Base-by-base conservation (phyloP, 768 basidiomycete genomes). In the Asterophora lycoperdoides region DNA sequence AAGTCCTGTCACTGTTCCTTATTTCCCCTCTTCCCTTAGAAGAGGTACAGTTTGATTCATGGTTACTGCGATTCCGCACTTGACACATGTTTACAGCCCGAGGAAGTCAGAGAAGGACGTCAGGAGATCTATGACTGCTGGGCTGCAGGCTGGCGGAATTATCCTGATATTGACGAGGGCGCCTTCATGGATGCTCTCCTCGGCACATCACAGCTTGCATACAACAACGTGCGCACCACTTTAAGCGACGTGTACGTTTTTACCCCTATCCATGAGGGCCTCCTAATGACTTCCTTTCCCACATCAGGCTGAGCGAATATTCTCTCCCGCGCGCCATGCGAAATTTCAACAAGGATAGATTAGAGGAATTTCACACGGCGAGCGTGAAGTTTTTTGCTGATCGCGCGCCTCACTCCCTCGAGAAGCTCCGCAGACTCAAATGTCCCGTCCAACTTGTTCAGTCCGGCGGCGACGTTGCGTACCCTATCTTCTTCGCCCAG, bases 381-480 rank as follows among this genome's bases (percentile, higher is more conserved):
- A 60, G 67, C 15, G 67, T 72, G 32, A 60, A 61, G 32, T 68
- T 68, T 45, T 67, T 69, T 44, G 41, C 50, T 5, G 59, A 69
- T 23, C 63, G 61, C 17, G 52, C 54, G 30, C 53, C 59, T 8
- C 57, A 60, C 38, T 34, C 66, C 5, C 43, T 32, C 7, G 45
- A 55, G 7, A 48, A 50, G 15, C 58, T 72, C 17, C 26, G 49
- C n/a, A 59, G 54, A 26, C 59, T 70, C 23, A 51, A 46, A 2
- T 64, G 63, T 42, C 70, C 70, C 2, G 56, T 72, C 0, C 54
- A 57, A 23, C 53, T 73, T 7, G 48, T 71, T 3, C 64, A 71
- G 36, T 68, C 70, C 51, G 50, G 53, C 10, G 61, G 50, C 6
- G 72, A 72, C 40, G 61, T 73, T 37, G 69, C 67, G 7, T 72